Base-by-base conservation (phyloP, 208 protist genomes). In the Trypanosoma rangeli region DNA sequence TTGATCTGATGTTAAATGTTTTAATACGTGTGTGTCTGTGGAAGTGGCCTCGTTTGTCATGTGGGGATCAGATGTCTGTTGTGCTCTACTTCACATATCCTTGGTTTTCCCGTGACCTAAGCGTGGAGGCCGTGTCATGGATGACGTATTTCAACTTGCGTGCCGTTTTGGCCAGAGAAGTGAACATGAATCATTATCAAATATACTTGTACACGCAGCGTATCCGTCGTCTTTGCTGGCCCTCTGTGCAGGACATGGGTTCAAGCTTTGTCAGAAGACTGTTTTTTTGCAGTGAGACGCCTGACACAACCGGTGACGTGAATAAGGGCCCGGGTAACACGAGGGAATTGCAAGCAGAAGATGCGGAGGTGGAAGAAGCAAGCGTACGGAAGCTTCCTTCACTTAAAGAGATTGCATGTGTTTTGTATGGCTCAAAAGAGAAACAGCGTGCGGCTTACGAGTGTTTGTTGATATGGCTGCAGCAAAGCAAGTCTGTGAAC, bases 181-280 rank as follows among this genome's bases (percentile, higher is more conserved):
- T 13, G 7, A 42, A n/a, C 13, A 42, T 69, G 10, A 58, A 55
- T 56, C 60, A 76, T 65, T 53, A 70, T 15, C 28, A 48, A 31
- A 49, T 50, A 9, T 64, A 68, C 56, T 18, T 42, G 18, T 72
- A 68, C n/a, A 70, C 86, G 15, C 62, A 75, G 59, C 49, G 78
- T n/a, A 52, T 93, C 62, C 81, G 79, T 28, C 56, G 73, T 24
- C 65, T 93, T 28, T 84, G 84, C 58, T 85, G 75, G 77, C 81
- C 82, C 0, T 76, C 70, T 42, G 61, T 80, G 39, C 50, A 79
- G 50, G 82, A 92, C 57, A 54, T 48, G 18, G 42, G 79, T 33
- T 80, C 86, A 3, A 48, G 26, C 8, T 61, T 80, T 39, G 78
- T 92, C 22, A 68, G 72, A 15, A 74, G 64, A 7, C 31, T 79